phyloP scores from a whole-genome alignment of 1,284 basidiomycete genomes.

The Schizophyllum amplum region DNA sequence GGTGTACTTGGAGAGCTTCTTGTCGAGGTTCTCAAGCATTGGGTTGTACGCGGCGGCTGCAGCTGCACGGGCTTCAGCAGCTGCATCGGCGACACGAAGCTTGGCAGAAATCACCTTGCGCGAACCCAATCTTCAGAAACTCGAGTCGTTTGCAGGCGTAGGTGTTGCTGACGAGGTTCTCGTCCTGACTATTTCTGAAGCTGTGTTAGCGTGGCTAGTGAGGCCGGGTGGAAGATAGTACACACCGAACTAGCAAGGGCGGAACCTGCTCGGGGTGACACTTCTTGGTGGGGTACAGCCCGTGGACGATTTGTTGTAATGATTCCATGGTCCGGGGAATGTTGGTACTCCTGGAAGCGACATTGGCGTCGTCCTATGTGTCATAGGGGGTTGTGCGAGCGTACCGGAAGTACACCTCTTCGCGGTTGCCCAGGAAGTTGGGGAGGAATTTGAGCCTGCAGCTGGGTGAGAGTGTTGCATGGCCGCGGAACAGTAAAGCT shows the following conservation, averaged over 20 bases:
- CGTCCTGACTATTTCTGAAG: conserved; percentile 57
- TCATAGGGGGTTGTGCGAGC: no score
- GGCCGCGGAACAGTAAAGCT: conserved; percentile 11
- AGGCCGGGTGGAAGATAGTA: not conserved
- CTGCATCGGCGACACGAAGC: no score
- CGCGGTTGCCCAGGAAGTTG: conserved; percentile 35
- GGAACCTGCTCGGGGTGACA: conserved; percentile 39
- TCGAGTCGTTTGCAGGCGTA: conserved; percentile 61
- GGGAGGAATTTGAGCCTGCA: conserved; percentile 62
- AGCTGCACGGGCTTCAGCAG: conserved; percentile 37
- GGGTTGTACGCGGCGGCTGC: conserved; percentile 62
- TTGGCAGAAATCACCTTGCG: conserved; percentile 35
- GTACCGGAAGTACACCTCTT: conserved; percentile 58
- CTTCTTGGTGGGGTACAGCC: conserved; percentile 55
- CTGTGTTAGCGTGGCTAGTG: not conserved
- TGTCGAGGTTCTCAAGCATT: conserved; percentile 56
- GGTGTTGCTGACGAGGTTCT: conserved; percentile 68
- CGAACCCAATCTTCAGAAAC: conserved; percentile 53
- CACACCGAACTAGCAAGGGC: conserved; percentile 48
- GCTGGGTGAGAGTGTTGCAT: not conserved
- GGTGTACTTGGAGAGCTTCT: conserved; percentile 60
- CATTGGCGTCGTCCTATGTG: no score
- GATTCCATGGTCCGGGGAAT: conserved; percentile 74
- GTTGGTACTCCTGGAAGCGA: conserved; percentile 44
- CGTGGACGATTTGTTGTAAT: conserved; percentile 65